These are phyloP conservation scores for Aegilops umbellulata DNA, from an alignment of 176 grass and related monocot genomes.

Conservation along the genomic window DNA sequence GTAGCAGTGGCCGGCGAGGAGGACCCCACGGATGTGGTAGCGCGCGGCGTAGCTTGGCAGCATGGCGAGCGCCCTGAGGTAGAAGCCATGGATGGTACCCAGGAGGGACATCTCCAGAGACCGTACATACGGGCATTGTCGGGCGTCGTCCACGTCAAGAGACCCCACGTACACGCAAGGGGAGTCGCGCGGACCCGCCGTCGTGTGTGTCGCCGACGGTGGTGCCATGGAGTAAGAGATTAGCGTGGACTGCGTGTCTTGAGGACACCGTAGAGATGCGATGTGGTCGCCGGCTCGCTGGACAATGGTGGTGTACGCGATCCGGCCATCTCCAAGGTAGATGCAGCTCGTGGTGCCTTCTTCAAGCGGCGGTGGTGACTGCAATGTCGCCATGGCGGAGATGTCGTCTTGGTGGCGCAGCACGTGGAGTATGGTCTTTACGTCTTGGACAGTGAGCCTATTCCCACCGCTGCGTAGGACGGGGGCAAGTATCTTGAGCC, in stretches of 20 bases:
- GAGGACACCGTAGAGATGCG: background rate
- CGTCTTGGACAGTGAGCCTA: background rate
- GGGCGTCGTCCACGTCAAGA: background rate
- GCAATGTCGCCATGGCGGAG: background rate
- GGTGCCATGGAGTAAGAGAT: background rate
- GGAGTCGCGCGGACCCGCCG: background rate
- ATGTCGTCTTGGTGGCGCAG: background rate
- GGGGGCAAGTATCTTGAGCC: background rate
- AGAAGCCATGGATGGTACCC: background rate
- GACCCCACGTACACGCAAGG: background rate
- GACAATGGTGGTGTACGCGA: background rate
- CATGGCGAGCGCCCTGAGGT: background rate
- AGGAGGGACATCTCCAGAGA: background rate
- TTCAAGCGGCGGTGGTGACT: background rate
- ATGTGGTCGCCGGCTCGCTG: background rate
- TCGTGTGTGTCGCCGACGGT: background rate
- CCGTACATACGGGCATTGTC: background rate
- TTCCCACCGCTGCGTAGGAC: background rate
- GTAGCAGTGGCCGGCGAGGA: background rate
- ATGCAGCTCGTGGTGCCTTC: background rate
- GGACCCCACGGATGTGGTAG: background rate
- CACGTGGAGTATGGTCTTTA: background rate
- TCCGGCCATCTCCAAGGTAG: background rate
- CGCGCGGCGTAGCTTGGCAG: background rate
- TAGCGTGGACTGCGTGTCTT: background rate